A percentile compares a stretch with the other conserved stretches of the same genome.
Conservation (phyloP, 2,329 filamentous ascomycete genomes). For the Aspergillus caelatus region DNA sequence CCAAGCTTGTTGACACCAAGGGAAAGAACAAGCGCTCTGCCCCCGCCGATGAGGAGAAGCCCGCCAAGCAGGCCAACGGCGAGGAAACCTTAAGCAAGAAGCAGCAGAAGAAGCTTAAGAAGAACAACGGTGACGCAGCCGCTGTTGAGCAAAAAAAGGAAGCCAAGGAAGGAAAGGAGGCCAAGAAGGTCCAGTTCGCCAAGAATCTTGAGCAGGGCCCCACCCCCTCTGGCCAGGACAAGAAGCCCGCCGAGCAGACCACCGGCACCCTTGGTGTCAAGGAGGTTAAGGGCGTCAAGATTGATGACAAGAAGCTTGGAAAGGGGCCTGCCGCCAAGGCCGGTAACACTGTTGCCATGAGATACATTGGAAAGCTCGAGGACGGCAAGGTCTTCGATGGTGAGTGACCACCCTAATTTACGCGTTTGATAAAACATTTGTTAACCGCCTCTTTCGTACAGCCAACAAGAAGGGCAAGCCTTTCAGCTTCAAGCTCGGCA, state of each 20-base stretch:
- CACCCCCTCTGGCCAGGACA: conserved; percentile 66
- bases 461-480: conserved; percentile 99
- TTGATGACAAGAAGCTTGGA: conserved; percentile 95
- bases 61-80: conserved; percentile 58
- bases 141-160: conserved; percentile 61
- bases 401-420: conserved; percentile 52
- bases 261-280: conserved; percentile 69
- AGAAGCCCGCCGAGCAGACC: conserved; percentile 52
- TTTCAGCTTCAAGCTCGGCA: conserved; percentile 92
- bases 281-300: conserved; percentile 81
- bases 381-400: conserved; percentile 95
- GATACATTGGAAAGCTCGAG: conserved; percentile 96
- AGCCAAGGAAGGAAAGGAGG: conserved; percentile 58
- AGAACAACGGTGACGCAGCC: conserved; percentile 91
- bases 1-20: conserved; percentile 51
- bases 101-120: conserved; percentile 97
- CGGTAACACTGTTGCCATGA: conserved; percentile 87
- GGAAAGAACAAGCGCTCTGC: conserved; percentile 88
- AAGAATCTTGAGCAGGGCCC: conserved; percentile 98
- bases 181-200: conserved; percentile 98
- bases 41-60: conserved; percentile 71
- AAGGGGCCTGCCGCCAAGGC: conserved; percentile 83
- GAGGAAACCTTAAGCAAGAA: conserved; percentile 87
- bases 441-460: conserved; percentile 38
- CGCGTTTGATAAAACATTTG: neutral